phyloP scores from a whole-genome alignment of 225 moss, liverwort and hornwort species.

The Sphagnum tenellum region DNA sequence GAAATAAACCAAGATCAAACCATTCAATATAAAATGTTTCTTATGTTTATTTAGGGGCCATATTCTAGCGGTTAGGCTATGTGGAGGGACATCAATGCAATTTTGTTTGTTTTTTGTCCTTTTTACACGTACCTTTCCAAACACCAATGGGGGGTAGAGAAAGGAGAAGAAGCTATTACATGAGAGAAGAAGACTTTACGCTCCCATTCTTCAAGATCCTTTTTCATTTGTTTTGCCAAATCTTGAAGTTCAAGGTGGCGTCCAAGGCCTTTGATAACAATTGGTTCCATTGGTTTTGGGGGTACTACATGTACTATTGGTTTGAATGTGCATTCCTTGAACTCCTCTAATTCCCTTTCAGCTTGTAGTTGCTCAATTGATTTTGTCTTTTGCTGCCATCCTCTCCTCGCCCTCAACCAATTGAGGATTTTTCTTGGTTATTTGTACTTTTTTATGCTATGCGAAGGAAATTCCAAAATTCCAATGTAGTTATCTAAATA shows the following conservation, averaged over 20 bases:
- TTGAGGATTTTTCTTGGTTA: no score
- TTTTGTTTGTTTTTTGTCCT: neutral
- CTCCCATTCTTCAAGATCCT: slow-evolving; percentile 84
- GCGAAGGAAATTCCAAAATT: no score
- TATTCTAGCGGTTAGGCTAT: neutral
- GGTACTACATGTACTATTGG: slow-evolving; percentile 51
- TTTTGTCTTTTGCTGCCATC: slow-evolving; percentile 58
- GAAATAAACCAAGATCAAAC: neutral
- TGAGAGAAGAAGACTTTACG: slow-evolving; percentile 73
- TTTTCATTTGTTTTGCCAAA: slow-evolving; percentile 82
- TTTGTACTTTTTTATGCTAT: no score
- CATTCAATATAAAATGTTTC: neutral
- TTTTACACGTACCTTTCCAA: neutral
- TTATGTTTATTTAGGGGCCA: neutral
- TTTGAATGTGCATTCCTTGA: slow-evolving; percentile 82
- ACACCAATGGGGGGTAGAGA: neutral
- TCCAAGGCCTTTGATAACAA: slow-evolving; percentile 75
- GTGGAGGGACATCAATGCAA: neutral
- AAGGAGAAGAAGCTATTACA: slow-evolving; percentile 17
- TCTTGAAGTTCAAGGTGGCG: slow-evolving; percentile 80
- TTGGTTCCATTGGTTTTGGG: slow-evolving; percentile 54
- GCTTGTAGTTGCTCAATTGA: slow-evolving; percentile 52
- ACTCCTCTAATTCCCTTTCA: slow-evolving; percentile 61
- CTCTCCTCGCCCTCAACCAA: no score
- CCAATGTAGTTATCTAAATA: no score